Percentiles rank a stretch among this genome's conserved stretches.
These are phyloP conservation scores for Poterioochromonas sp. DNA, from an alignment of 352 stramenopile genomes.

Conservation along the genomic window DNA sequence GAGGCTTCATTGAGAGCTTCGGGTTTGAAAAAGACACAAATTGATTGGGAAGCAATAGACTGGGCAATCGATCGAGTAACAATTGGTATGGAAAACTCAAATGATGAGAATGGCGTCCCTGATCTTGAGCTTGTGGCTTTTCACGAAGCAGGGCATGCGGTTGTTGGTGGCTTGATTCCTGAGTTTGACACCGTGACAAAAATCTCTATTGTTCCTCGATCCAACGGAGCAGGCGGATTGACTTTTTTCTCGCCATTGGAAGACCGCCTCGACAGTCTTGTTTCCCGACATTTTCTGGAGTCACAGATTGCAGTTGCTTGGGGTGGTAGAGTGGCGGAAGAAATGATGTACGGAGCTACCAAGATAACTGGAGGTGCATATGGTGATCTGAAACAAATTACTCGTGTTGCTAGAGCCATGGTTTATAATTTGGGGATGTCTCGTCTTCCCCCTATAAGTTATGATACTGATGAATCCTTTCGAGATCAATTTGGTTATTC, in stretches of 20 bases:
- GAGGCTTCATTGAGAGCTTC: slow-evolving; percentile 64
- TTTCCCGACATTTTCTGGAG: slow-evolving; percentile 62
- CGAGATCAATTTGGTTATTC: slow-evolving; percentile 45
- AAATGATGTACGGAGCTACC: slow-evolving; percentile 60
- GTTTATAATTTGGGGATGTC: slow-evolving; percentile 54
- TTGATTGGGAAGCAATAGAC: slow-evolving; percentile 72
- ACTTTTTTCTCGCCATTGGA: slow-evolving; percentile 62
- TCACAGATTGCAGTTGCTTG: slow-evolving; percentile 56
- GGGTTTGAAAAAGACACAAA: slow-evolving; percentile 52
- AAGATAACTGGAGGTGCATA: slow-evolving; percentile 59
- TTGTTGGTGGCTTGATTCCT: slow-evolving; percentile 39
- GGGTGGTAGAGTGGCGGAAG: slow-evolving; percentile 58
- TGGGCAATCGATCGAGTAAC: slow-evolving; percentile 65
- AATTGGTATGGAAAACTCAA: slow-evolving; percentile 63
- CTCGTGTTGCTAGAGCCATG: slow-evolving; percentile 60
- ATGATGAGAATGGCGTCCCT: slow-evolving; percentile 50
- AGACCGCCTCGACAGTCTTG: slow-evolving; percentile 54
- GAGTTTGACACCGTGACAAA: slow-evolving; percentile 60
- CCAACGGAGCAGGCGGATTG: slow-evolving; percentile 56
- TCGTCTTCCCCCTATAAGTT: not conserved
- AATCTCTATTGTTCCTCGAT: slow-evolving; percentile 62
- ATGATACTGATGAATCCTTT: slow-evolving; percentile 52
- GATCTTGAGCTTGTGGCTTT: slow-evolving; percentile 56
- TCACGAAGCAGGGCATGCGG: slow-evolving; percentile 66
- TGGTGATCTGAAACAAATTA: slow-evolving; percentile 62